Evolutionary conservation across 495 filamentous ascomycete species (phyloP).

Genomic region (Penicillium ochrochloron): DNA sequence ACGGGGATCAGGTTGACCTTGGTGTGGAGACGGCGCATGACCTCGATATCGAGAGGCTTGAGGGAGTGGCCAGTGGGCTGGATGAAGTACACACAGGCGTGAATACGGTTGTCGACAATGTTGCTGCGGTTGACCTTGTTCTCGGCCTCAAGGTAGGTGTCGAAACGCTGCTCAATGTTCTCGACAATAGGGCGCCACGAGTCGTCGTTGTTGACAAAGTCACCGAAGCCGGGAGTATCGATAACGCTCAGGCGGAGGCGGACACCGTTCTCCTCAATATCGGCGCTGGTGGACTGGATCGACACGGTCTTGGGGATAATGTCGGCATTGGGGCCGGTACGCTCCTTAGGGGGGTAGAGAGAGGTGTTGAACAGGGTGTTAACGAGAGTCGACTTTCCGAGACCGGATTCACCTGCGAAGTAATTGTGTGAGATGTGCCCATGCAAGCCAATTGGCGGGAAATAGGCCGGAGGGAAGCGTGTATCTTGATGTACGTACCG

Average conservation of each 20-base stretch:
- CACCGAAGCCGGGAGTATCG: slow-evolving; percentile 96
- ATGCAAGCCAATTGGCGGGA: background rate
- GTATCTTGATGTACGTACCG: slow-evolving; percentile 63
- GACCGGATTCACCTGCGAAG: slow-evolving; percentile 87
- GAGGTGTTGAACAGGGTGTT: slow-evolving; percentile 99
- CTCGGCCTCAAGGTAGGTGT: slow-evolving; percentile 97
- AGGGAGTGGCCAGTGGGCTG: slow-evolving; percentile 99
- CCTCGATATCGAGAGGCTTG: slow-evolving; percentile 98
- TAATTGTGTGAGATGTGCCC: slow-evolving; percentile 9
- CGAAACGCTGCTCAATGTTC: slow-evolving; percentile 98
- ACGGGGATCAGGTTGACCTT: slow-evolving; percentile 99
- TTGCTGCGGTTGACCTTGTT: slow-evolving; percentile 99
- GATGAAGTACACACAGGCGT: slow-evolving; percentile 99
- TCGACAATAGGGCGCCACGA: slow-evolving; percentile 98
- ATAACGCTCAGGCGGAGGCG: slow-evolving; percentile 96
- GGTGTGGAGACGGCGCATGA: slow-evolving; percentile 98
- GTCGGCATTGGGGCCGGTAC: slow-evolving; percentile 92
- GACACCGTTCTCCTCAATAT: slow-evolving; percentile 98
- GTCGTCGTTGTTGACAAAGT: slow-evolving; percentile 99
- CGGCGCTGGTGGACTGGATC: slow-evolving; percentile 97
- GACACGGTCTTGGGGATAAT: slow-evolving; percentile 99
- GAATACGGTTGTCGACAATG: slow-evolving; percentile 98
- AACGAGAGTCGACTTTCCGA: slow-evolving; percentile 98
- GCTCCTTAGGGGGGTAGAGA: slow-evolving; percentile 97
- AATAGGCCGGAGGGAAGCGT: background rate